Evolutionary conservation across 2,329 filamentous ascomycete species (phyloP).

Genomic region (Paecilomyces niveus): DNA sequence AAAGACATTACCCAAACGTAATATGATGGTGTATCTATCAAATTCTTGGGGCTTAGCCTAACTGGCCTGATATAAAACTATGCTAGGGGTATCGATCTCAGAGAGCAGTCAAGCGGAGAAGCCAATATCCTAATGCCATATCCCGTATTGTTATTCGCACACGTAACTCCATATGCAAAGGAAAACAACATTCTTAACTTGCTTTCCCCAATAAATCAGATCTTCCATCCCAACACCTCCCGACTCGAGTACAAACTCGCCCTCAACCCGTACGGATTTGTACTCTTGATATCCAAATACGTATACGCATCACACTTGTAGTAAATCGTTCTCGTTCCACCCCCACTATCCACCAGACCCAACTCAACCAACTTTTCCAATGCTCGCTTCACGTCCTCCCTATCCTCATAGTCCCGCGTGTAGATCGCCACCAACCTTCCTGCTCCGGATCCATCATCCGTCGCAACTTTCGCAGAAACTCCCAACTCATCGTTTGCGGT

Average conservation of each 20-base stretch:
- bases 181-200: neutral
- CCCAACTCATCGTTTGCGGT: constrained; percentile 65
- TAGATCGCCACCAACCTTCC: constrained; percentile 67
- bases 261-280: constrained; percentile 57
- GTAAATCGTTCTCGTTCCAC: constrained; percentile 51
- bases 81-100: neutral
- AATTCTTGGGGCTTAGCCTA: neutral
- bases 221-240: constrained; percentile 26
- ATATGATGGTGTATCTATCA: neutral
- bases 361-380: constrained; percentile 56
- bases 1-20: neutral
- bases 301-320: constrained; percentile 74
- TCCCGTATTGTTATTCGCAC: neutral
- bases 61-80: neutral
- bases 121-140: constrained; percentile 3
- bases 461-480: constrained; percentile 64
- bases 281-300: constrained; percentile 54
- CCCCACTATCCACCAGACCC: constrained; percentile 44
- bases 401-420: constrained; percentile 65
- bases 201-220: constrained; percentile 8
- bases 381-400: constrained; percentile 61
- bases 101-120: constrained; percentile 2
- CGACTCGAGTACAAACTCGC: constrained; percentile 41
- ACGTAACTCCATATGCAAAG: neutral
- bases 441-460: constrained; percentile 38